Evolutionary conservation across 2,329 filamentous ascomycete genomes (phyloP), one percentile per base, ranked within the genome.

Genomic region (Lojkania enalia): DNA sequence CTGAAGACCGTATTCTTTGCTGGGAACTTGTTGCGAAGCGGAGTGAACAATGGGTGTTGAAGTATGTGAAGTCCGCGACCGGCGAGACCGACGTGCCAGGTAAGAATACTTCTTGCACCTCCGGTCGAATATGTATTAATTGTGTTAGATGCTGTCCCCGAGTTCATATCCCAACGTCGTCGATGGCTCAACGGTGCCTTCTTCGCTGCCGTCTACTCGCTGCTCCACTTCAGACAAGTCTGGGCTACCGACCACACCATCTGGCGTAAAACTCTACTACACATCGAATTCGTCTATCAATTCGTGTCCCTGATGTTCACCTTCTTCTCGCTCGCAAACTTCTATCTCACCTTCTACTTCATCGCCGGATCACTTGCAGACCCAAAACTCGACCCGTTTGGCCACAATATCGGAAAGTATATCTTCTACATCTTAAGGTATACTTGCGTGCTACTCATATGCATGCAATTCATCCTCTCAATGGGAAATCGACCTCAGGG

Each of bases 311-410:
- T 99, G 12, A 71, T 95, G 49, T 99, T 99, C 75, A 99, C 94
- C 35, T 99, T 90, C 76, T 97, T 99, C 76, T 96, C 92, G 9
- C 83, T 99, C 57, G 91, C 92, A 70, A 99, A 99, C 77, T 99
- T 97, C 78, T 99, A 97, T 71, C 84, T 99, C 40, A 95, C 91
- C 46, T 99, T 99, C 74, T 99, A 91, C 80, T 99, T 99, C 75
- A 86, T 99, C 55, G 90, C 90, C 16, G 94, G 94, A 32, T 95
- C 91, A 30, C 79, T 99, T 13, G 81, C 87, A 0, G 90, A 97
- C 61, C 75, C 82, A 0, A 75, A 76, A 19, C 77, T 95, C 54
- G 94, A 99, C 69, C 95, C 95, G 0, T 99, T 99, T 58, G 91
- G 91, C 13, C 88, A 96, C 71, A 80, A 84, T 51, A 85, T 95